phyloP scores from a whole-genome alignment of 2,329 filamentous ascomycete species.

The Fusarium acutatum region DNA sequence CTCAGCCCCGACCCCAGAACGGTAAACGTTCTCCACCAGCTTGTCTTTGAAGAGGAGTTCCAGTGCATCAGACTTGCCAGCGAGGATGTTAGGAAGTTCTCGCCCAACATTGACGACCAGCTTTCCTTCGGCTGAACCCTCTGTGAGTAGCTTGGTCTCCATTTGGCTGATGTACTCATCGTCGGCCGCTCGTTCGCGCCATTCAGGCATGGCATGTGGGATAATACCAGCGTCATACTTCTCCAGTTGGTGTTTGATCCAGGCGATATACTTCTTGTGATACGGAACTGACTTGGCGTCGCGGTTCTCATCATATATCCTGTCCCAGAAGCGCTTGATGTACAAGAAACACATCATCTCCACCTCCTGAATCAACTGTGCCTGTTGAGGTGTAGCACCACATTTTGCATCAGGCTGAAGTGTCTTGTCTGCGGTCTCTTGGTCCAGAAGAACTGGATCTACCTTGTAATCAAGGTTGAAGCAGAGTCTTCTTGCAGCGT shows the following conservation, averaged over 20 bases:
- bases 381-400: not conserved
- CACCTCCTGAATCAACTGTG: not conserved
- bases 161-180: not conserved
- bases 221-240: not conserved
- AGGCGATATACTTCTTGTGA: conserved; percentile 2
- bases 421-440: not conserved
- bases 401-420: not conserved
- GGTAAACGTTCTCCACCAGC: not conserved
- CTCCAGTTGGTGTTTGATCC: not conserved
- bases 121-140: not conserved
- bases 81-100: not conserved
- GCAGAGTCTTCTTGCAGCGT: not conserved
- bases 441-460: not conserved
- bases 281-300: not conserved
- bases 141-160: not conserved
- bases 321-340: conserved; percentile 4
- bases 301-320: not conserved
- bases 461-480: conserved; percentile 5
- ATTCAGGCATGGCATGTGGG: not conserved
- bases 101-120: not conserved
- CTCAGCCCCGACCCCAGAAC: not conserved
- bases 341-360: conserved; percentile 8
- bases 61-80: not conserved
- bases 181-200: not conserved
- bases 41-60: conserved; percentile 5